Percentiles rank a stretch among this genome's conserved stretches.
phyloP scores from a whole-genome alignment of 163 green algal genomes.

The Trebouxia gelatinosa region DNA sequence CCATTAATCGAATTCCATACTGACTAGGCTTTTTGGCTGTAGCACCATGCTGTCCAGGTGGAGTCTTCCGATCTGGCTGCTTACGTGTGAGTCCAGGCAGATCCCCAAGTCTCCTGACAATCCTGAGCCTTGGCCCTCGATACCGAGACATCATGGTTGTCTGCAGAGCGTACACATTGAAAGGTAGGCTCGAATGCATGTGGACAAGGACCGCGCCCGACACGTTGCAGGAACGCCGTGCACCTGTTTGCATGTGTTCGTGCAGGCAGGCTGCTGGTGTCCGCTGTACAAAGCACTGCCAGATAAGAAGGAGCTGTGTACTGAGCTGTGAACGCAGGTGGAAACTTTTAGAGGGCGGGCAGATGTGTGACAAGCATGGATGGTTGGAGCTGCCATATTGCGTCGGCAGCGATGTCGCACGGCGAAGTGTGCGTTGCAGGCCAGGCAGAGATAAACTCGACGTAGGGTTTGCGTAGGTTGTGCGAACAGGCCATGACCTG shows the following conservation, averaged over 20 bases:
- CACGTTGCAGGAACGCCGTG: not conserved
- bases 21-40: constrained; percentile 44
- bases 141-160: constrained; percentile 30
- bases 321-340: no score
- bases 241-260: not conserved
- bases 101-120: constrained; percentile 55
- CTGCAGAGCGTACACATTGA: no score
- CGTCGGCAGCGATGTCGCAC: no score
- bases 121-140: constrained; percentile 39
- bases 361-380: no score
- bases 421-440: no score
- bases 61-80: constrained; percentile 41
- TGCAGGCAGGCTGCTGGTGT: not conserved
- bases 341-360: no score
- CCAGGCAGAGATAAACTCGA: no score
- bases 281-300: not conserved
- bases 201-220: not conserved
- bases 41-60: constrained; percentile 41
- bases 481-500: no score
- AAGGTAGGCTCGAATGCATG: not conserved
- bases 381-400: no score
- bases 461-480: no score
- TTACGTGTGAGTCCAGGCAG: constrained; percentile 56
- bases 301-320: constrained; percentile 5
- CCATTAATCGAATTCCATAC: constrained; percentile 56